Evolutionary conservation across 192 early-diverging fungal species (phyloP).

Genomic region (Coemansia sp.): DNA sequence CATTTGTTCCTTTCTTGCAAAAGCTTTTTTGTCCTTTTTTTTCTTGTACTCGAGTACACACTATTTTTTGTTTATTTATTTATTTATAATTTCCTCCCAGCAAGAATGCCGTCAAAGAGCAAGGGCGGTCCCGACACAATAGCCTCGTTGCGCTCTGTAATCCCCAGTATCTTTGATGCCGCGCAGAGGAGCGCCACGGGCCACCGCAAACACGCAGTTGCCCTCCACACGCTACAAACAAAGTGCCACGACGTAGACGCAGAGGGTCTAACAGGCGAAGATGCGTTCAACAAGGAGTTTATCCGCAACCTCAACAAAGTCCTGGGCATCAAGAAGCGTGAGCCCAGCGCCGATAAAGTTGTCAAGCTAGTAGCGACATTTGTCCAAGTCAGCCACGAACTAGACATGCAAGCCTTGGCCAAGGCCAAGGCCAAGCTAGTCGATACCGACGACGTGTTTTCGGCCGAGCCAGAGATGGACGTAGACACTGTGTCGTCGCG

Average conservation of each 20-base stretch:
- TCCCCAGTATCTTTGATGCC: constrained; percentile 77
- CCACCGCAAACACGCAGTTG: constrained; percentile 73
- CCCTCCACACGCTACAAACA: constrained; percentile 73
- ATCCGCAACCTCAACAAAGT: constrained; percentile 81
- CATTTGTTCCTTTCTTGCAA: not conserved
- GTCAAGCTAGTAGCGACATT: constrained; percentile 76
- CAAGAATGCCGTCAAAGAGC: constrained; percentile 30
- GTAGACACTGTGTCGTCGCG: constrained; percentile 63
- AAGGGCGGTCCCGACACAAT: constrained; percentile 46
- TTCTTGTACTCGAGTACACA: not conserved
- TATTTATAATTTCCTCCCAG: not conserved
- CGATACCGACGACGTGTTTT: constrained; percentile 44
- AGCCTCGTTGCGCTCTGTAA: constrained; percentile 51
- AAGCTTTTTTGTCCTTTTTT: not conserved
- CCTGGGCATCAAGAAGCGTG: constrained; percentile 73
- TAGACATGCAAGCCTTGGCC: constrained; percentile 51
- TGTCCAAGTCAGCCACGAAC: constrained; percentile 70
- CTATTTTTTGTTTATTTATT: not conserved
- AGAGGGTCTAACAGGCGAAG: constrained; percentile 60
- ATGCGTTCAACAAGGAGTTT: constrained; percentile 74
- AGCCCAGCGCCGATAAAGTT: constrained; percentile 69
- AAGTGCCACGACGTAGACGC: constrained; percentile 53
- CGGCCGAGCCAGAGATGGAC: constrained; percentile 35
- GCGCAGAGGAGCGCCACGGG: constrained; percentile 66
- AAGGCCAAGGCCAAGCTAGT: constrained; percentile 21